A percentile compares a stretch with the other conserved stretches of the same genome.
Evolutionary conservation across 805 yeast genomes (phyloP).

Genomic region (Candida caryicola): DNA sequence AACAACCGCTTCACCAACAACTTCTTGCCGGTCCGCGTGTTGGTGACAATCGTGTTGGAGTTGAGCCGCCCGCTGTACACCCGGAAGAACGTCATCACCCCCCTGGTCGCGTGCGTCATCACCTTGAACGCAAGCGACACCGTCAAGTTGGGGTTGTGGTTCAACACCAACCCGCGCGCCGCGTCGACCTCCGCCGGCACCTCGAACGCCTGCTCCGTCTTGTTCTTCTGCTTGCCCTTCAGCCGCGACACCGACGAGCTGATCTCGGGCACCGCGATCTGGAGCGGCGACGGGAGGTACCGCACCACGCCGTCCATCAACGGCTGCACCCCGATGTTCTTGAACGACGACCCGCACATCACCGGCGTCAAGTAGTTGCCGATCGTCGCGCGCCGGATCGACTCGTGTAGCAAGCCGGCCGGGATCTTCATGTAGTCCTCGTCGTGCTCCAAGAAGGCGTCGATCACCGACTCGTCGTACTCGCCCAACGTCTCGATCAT

Average conservation of each 20-base stretch:
- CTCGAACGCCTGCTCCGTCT: slow-evolving; percentile 11
- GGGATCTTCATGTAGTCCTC: slow-evolving; percentile 74
- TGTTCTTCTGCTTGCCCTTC: slow-evolving; percentile 14
- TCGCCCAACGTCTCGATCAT: slow-evolving; percentile 83
- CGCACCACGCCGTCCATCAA: slow-evolving; percentile 76
- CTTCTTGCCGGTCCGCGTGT: slow-evolving; percentile 66
- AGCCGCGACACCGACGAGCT: slow-evolving; percentile 18
- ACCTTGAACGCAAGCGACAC: slow-evolving; percentile 91
- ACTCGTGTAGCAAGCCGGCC: slow-evolving; percentile 46
- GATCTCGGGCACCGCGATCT: slow-evolving; percentile 57
- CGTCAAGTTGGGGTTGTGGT: slow-evolving; percentile 57
- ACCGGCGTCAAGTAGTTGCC: slow-evolving; percentile 66
- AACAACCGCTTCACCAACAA: slow-evolving; percentile 66
- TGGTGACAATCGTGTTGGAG: slow-evolving; percentile 59
- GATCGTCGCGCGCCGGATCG: slow-evolving; percentile 65
- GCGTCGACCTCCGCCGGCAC: slow-evolving; percentile 39
- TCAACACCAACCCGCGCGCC: slow-evolving; percentile 48
- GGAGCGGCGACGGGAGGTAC: slow-evolving; percentile 80
- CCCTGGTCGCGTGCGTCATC: slow-evolving; percentile 77
- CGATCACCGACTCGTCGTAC: slow-evolving; percentile 72
- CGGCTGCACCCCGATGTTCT: slow-evolving; percentile 93
- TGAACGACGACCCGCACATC: slow-evolving; percentile 89
- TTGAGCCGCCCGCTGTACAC: slow-evolving; percentile 80
- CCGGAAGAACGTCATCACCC: slow-evolving; percentile 79
- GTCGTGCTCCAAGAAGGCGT: slow-evolving; percentile 65